These are phyloP conservation scores for Penicillium dipodomyicola DNA, from an alignment of 495 filamentous ascomycete species.

Conservation along the genomic window DNA sequence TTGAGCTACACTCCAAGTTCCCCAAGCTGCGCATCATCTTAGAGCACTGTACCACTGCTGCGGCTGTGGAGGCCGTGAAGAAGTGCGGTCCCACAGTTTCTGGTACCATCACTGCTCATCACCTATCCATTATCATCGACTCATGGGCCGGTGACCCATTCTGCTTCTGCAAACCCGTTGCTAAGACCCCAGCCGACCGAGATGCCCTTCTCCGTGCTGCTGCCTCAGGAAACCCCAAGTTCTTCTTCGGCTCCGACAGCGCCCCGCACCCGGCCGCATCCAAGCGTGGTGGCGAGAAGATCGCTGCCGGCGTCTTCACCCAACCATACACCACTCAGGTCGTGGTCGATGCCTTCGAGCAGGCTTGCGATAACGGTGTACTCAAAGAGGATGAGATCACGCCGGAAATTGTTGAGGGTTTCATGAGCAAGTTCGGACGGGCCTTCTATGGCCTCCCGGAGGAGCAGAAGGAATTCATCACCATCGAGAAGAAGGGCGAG, in stretches of 20 bases:
- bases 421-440: slow-evolving; percentile 72
- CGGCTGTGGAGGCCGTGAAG: slow-evolving; percentile 75
- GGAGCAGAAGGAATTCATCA: slow-evolving; percentile 56
- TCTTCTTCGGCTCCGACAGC: slow-evolving; percentile 72
- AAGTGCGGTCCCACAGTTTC: slow-evolving; percentile 70
- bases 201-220: slow-evolving; percentile 70
- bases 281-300: slow-evolving; percentile 63
- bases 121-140: slow-evolving; percentile 74
- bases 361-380: slow-evolving; percentile 63
- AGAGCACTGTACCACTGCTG: slow-evolving; percentile 77
- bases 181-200: slow-evolving; percentile 72
- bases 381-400: slow-evolving; percentile 67
- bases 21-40: slow-evolving; percentile 77
- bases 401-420: slow-evolving; percentile 65
- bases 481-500: slow-evolving; percentile 59
- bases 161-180: slow-evolving; percentile 85
- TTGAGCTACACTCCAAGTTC: slow-evolving; percentile 67
- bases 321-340: slow-evolving; percentile 80
- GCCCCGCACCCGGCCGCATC: slow-evolving; percentile 74
- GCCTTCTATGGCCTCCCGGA: slow-evolving; percentile 62
- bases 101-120: slow-evolving; percentile 68
- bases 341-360: slow-evolving; percentile 71
- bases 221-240: slow-evolving; percentile 66
- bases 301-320: slow-evolving; percentile 86
- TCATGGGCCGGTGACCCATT: slow-evolving; percentile 72